phyloP scores from a whole-genome alignment of 495 filamentous ascomycete species.

The Glarea lozoyensis region DNA sequence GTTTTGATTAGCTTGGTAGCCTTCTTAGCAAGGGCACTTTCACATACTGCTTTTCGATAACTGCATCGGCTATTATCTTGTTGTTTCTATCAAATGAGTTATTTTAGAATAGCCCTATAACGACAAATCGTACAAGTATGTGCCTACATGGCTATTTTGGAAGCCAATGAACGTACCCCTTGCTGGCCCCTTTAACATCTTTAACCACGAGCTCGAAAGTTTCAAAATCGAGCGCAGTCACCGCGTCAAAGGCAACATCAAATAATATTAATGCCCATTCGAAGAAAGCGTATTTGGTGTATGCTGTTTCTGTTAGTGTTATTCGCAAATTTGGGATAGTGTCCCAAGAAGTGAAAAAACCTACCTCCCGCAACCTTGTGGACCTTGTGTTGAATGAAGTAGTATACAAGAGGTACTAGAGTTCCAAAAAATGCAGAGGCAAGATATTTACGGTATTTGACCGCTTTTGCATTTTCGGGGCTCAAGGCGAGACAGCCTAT shows the following conservation, averaged over 20 bases:
- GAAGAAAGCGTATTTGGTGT: conserved; percentile 97
- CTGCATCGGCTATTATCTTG: conserved; percentile 56
- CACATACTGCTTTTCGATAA: conserved; percentile 81
- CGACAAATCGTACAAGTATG: conserved; percentile 24
- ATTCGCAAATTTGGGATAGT: conserved; percentile 20
- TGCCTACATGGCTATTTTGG: conserved; percentile 54
- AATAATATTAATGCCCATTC: conserved; percentile 94
- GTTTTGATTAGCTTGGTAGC: conserved; percentile 12
- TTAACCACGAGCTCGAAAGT: conserved; percentile 81
- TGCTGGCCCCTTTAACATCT: conserved; percentile 83
- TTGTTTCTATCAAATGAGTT: conserved; percentile 35
- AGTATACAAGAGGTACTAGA: conserved; percentile 85
- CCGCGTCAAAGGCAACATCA: conserved; percentile 93
- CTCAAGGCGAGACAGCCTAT: conserved; percentile 82
- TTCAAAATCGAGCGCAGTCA: conserved; percentile 91
- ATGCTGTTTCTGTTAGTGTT: conserved; percentile 54
- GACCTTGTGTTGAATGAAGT: conserved; percentile 98
- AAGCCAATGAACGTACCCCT: conserved; percentile 99
- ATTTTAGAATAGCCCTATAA: conserved; percentile 25
- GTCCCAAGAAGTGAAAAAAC: background rate
- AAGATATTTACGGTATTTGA: conserved; percentile 84
- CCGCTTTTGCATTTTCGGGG: conserved; percentile 72
- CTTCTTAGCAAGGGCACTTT: background rate
- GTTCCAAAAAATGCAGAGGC: conserved; percentile 84
- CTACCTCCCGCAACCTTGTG: conserved; percentile 90